phyloP scores from a whole-genome alignment of 2,329 filamentous ascomycete genomes.

The Venturia oleaginea region DNA sequence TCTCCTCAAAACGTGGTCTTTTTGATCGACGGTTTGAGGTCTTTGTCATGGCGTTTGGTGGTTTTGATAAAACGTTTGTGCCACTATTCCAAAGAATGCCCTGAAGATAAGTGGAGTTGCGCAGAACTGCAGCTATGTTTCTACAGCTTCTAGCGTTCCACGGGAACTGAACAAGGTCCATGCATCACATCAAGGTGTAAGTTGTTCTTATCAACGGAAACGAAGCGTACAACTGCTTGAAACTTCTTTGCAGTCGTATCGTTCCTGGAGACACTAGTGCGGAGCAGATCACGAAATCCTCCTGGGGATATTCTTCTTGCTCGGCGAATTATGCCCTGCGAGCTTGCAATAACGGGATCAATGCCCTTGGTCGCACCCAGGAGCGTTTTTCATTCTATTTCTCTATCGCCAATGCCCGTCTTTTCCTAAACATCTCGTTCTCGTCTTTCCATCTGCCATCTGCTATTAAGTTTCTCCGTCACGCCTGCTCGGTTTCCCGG shows the following conservation, averaged over 20 bases:
- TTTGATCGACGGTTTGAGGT: not conserved
- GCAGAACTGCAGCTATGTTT: not conserved
- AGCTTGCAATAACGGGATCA: not conserved
- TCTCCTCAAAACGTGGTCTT: not conserved
- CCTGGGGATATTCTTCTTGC: not conserved
- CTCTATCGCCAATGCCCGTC: no score
- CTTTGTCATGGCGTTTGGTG: not conserved
- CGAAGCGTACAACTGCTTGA: not conserved
- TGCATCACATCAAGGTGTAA: not conserved
- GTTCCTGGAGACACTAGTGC: not conserved
- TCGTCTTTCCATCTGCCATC: no score
- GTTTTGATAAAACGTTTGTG: not conserved
- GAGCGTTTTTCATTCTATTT: no score
- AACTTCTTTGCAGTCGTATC: not conserved
- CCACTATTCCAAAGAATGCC: not conserved
- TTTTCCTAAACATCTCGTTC: no score
- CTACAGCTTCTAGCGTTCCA: not conserved
- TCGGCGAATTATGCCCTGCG: not conserved
- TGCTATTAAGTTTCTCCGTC: no score
- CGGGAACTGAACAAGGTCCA: not conserved
- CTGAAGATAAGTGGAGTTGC: not conserved
- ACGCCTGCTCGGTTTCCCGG: no score
- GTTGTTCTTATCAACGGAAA: not conserved
- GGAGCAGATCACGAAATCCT: not conserved
- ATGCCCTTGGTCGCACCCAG: not conserved